Conservation (phyloP, 345 rosid genomes). For the Euphorbia lathyris region DNA sequence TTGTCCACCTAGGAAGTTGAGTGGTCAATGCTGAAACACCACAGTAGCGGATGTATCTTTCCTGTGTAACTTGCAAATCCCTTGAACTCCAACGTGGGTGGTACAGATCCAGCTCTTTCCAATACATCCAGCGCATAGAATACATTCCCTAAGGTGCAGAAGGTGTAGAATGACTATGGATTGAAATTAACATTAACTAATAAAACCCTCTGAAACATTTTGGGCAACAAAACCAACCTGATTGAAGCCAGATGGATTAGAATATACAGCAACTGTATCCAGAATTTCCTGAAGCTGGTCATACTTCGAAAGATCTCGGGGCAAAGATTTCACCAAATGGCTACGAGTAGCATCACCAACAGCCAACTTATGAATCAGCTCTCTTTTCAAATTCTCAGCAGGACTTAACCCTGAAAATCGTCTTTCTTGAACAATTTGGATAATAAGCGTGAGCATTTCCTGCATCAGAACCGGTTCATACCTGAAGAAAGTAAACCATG, state of each 20-base stretch:
- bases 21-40: slow-evolving; percentile 66
- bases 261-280: slow-evolving; percentile 63
- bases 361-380: slow-evolving; percentile 77
- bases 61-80: slow-evolving; percentile 93
- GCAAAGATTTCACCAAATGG: slow-evolving; percentile 77
- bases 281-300: slow-evolving; percentile 74
- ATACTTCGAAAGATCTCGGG: slow-evolving; percentile 77
- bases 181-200: slow-evolving; percentile 14
- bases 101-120: slow-evolving; percentile 95
- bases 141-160: slow-evolving; percentile 66
- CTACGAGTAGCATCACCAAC: slow-evolving; percentile 92
- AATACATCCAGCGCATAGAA: slow-evolving; percentile 62
- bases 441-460: slow-evolving; percentile 83
- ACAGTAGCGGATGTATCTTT: slow-evolving; percentile 74
- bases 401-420: slow-evolving; percentile 71
- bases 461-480: slow-evolving; percentile 75
- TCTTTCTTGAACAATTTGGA: slow-evolving; percentile 91
- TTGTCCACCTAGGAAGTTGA: slow-evolving; percentile 87
- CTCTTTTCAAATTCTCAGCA: slow-evolving; percentile 82
- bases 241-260: slow-evolving; percentile 83
- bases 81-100: slow-evolving; percentile 87
- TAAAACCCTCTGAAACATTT: slow-evolving; percentile 13
- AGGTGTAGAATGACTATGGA: slow-evolving; percentile 3
- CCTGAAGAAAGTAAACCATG: slow-evolving; percentile 43
- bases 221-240: slow-evolving; percentile 55